Evolutionary conservation across 2,329 filamentous ascomycete species (phyloP).

Genomic region (Knoxdaviesia proteae): DNA sequence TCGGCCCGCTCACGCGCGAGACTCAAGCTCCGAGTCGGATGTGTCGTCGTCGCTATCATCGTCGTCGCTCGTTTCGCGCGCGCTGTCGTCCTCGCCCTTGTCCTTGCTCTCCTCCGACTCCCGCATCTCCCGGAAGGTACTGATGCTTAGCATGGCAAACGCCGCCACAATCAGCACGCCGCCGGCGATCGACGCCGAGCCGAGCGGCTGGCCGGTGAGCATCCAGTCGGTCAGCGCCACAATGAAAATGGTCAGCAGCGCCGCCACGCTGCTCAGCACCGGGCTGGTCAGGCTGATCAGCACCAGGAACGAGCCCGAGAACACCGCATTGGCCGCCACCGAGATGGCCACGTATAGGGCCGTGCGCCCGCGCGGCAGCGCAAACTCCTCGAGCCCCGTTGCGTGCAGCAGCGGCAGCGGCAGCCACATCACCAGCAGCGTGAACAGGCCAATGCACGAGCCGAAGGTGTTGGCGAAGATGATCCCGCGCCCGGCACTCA

Average conservation of each 20-base stretch:
- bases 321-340: constrained; percentile 72
- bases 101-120: constrained; percentile 53
- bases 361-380: constrained; percentile 55
- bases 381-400: constrained; percentile 62
- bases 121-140: constrained; percentile 81
- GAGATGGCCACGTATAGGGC: constrained; percentile 64
- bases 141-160: constrained; percentile 73
- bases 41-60: background rate
- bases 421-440: constrained; percentile 73
- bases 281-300: constrained; percentile 85
- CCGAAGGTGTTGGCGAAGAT: constrained; percentile 91
- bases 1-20: no score
- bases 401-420: constrained; percentile 70
- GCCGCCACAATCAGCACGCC: constrained; percentile 73
- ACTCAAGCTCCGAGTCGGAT: no score
- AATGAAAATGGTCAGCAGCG: constrained; percentile 87
- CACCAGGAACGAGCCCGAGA: constrained; percentile 82
- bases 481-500: constrained; percentile 68
- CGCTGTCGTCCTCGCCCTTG: constrained; percentile 23
- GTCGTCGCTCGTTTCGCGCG: constrained; percentile 17
- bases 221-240: constrained; percentile 85
- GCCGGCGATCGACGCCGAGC: constrained; percentile 56
- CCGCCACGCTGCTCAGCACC: constrained; percentile 79
- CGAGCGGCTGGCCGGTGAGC: constrained; percentile 57
- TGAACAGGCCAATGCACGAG: constrained; percentile 70